A percentile compares a stretch with the other conserved stretches of the same genome.
phyloP scores from a whole-genome alignment of 495 filamentous ascomycete genomes.

The Aspergillus indologenus region DNA sequence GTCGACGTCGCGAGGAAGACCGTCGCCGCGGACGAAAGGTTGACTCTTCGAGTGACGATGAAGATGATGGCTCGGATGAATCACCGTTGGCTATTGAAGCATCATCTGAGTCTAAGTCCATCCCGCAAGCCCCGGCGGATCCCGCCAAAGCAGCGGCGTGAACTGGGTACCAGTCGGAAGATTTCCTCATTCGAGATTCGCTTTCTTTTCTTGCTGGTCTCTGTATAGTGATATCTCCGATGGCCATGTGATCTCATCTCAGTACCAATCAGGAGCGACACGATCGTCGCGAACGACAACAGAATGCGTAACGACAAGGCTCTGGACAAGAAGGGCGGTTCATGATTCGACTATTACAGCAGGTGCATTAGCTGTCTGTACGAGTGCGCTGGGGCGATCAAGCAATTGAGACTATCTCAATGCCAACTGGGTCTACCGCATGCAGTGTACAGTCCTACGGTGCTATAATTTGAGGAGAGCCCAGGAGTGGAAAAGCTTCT shows the following conservation, averaged over 20 bases:
- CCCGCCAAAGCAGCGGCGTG: not conserved
- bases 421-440: slow-evolving; percentile 5
- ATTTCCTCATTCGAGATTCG: not conserved
- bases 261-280: not conserved
- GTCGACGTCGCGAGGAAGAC: slow-evolving; percentile 30
- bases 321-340: not conserved
- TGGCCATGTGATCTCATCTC: slow-evolving; percentile 1
- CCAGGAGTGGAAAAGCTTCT: not conserved
- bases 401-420: not conserved
- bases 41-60: slow-evolving; percentile 42
- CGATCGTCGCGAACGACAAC: not conserved
- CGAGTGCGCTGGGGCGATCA: not conserved
- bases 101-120: slow-evolving; percentile 19
- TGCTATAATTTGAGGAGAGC: not conserved
- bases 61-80: slow-evolving; percentile 27
- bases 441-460: slow-evolving; percentile 1
- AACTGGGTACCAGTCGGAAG: not conserved
- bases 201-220: not conserved
- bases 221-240: not conserved
- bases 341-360: not conserved
- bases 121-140: slow-evolving; percentile 3
- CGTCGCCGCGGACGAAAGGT: slow-evolving; percentile 31
- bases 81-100: slow-evolving; percentile 32
- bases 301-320: not conserved
- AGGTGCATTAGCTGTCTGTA: not conserved